These are phyloP conservation scores for Lathyrus aphaca DNA, from an alignment of 306 rosid genomes.

Conservation along the genomic window DNA sequence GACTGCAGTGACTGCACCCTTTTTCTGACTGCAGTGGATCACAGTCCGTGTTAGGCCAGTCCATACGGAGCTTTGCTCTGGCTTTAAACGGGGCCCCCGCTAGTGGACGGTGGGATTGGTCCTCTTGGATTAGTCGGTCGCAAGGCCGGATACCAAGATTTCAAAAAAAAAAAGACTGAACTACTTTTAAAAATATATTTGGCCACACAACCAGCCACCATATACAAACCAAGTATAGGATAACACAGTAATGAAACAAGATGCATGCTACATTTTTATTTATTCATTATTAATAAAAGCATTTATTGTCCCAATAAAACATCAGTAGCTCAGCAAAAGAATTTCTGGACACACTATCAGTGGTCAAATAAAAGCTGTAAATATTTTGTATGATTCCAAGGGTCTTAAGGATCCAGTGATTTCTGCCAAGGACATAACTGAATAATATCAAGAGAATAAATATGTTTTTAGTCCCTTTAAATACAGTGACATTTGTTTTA, in stretches of 20 bases:
- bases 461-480: not conserved
- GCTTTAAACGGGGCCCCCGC: too few species aligned
- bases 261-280: not conserved
- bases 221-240: conserved; percentile 17
- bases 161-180: too few species aligned
- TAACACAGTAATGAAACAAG: conserved; percentile 8
- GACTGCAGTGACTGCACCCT: too few species aligned
- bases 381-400: conserved; percentile 5
- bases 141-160: too few species aligned
- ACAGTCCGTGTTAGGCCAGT: too few species aligned
- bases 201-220: conserved; percentile 30
- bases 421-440: conserved; percentile 5
- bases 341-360: not conserved
- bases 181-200: conserved; percentile 26
- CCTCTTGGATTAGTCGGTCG: too few species aligned
- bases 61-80: too few species aligned
- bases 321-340: not conserved
- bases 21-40: too few species aligned
- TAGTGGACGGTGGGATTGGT: too few species aligned
- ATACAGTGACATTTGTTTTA: not conserved
- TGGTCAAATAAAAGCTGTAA: conserved; percentile 9
- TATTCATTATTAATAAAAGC: not conserved
- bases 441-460: not conserved
- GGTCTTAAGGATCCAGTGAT: conserved; percentile 4
- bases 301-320: conserved; percentile 7